A percentile compares a stretch with the other conserved stretches of the same genome.
These are phyloP conservation scores for Thalassiosira hispida DNA, from an alignment of 352 stramenopile genomes.

Conservation along the genomic window DNA sequence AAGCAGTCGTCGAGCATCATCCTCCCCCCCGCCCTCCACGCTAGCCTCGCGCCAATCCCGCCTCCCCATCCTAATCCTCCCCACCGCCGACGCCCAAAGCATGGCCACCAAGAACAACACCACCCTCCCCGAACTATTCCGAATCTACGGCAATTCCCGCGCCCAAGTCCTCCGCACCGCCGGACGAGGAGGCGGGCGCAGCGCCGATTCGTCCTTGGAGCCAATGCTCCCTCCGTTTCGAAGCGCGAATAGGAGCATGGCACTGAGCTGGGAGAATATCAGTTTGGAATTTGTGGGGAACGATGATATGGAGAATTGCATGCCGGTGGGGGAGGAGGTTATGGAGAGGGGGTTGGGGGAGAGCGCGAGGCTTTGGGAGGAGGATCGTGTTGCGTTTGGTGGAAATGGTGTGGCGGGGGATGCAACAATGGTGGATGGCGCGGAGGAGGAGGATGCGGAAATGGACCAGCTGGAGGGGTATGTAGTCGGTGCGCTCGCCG, in stretches of 20 bases:
- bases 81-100: conserved; percentile 67
- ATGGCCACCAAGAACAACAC: conserved; percentile 80
- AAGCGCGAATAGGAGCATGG: conserved; percentile 58
- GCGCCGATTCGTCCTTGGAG: conserved; percentile 17
- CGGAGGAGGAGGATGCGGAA: conserved; percentile 23
- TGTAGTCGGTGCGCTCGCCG: conserved; percentile 35
- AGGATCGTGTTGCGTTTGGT: conserved; percentile 27
- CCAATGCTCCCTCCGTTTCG: conserved; percentile 72
- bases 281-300: conserved; percentile 38
- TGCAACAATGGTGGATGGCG: not conserved
- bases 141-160: conserved; percentile 54
- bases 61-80: conserved; percentile 74
- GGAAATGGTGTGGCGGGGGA: not conserved
- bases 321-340: conserved; percentile 5
- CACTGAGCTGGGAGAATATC: conserved; percentile 56
- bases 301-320: conserved; percentile 40
- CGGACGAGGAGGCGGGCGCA: not conserved
- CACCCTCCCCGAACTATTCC: conserved; percentile 72
- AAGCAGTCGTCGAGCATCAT: conserved; percentile 6
- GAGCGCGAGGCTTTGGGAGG: conserved; percentile 28
- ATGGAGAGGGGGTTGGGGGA: conserved; percentile 32
- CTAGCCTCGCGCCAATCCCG: conserved; percentile 64
- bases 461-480: conserved; percentile 37
- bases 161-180: not conserved
- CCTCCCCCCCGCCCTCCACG: conserved; percentile 24